Base-by-base conservation (phyloP, 2,329 filamentous ascomycete genomes). In the Curvularia spicifera region DNA sequence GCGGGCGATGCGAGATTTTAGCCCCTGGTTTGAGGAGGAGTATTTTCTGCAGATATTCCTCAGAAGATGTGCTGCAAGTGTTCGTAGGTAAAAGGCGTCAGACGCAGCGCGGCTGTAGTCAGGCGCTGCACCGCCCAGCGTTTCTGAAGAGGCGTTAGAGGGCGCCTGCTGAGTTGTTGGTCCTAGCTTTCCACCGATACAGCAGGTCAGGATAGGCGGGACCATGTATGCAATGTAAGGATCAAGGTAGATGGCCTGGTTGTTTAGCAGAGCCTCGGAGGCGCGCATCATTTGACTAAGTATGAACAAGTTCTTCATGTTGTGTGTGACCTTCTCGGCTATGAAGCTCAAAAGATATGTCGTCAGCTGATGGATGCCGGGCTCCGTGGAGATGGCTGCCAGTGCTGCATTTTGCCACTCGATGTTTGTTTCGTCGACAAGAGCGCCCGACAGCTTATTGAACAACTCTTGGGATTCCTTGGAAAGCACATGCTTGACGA, bases 331-430 rank as follows among this genome's bases (percentile, higher is more conserved):
- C 78, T 97, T 95, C 76, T 97, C 94, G 20, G 93, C 89, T 70
- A 98, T 90, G 76, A 97, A 98, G 75, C 96, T 93, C 59, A 97
- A 89, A 70, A 98, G 97, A 79, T 99, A 99, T 0, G 95, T 95
- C 28, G 97, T 88, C 9, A 99, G 86, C 78, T 99, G 95, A 75
- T 99, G 95, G 39, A 98, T 85, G 37, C 94, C 94, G 0, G 95
- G 93, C 72, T 99, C 95, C 56, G 92, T 90, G 49, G 89, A 85
- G 24, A 99, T 86, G 26, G 91, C 96, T 51, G 91, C 89, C 33
- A 97, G 84, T 0, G 92, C 95, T 0, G 95, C 93, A 49, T 90
- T 87, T 52, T 94, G 89, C 73, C 96, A 88, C 63, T 96, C 90
- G 63, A 96, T 93, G 13, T 91, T 91, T 51, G 88, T 89, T 66